Evolutionary conservation across 805 yeast species (phyloP), one percentile per base, ranked within the genome.

Genomic region (Yarrowia deformans): DNA sequence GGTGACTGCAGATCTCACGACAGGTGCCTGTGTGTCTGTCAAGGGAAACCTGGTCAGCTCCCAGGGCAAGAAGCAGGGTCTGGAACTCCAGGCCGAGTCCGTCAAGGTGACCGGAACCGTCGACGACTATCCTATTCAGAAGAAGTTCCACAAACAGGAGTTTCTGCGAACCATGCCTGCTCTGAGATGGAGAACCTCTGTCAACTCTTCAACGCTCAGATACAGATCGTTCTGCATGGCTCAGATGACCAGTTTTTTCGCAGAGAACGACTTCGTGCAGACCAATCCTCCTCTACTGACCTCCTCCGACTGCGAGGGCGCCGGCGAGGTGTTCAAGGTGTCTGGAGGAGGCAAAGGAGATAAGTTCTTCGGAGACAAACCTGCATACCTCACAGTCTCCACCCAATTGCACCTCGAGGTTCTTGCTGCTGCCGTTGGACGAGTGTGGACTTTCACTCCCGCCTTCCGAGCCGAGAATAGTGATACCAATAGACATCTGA

Each of bases 301-400:
- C 0, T 82, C 91, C 12, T 87, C 96, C 0, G 99, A 95, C 77
- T 94, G 98, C 76, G 99, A 95, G 79, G 98, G 99, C 18, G 98
- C 97, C 3, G 98, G 98, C 5, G 98, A 95, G 76, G 85, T 90
- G 71, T 95, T 95, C 72, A 80, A 79, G 56, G 79, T 93, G 12
- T 83, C 81, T 54, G 79, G 82, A 1, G 81, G 79, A 60, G 72
- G 84, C 1, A 3, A 73, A 70, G 45, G 72, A 18, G 72, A 70
- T 8, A 73, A 75, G 45, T 91, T 90, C 74, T 74, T 72, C 52
- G 75, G 74, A 39, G 72, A 70, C 14, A 54, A 45, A n/a, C 64
- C 89, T 0, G 84, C 94, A 0, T 91, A 84, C 72, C 80, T 95
- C 69, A 90, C 98, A 0, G 99, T 95, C 0, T 92, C 97, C 0